A percentile compares a stretch with the other conserved stretches of the same genome.
Conservation (phyloP, 345 rosid species). For the Pugionium dolabratum region DNA sequence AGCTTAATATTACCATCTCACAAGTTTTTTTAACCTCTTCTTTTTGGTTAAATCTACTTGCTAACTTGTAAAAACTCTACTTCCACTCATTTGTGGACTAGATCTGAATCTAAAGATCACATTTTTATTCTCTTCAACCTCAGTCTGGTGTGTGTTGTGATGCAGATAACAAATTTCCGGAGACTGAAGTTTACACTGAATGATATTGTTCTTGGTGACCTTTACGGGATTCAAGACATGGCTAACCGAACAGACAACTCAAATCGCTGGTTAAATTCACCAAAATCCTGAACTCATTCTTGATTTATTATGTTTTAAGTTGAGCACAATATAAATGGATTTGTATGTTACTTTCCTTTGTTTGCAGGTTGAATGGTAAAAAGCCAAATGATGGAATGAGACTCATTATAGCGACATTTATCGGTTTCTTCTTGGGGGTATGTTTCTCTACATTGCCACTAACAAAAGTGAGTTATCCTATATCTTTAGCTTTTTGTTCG, state of each 20-base stretch:
- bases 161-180: conserved; percentile 25
- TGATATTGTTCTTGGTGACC: no score
- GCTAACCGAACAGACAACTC: conserved; percentile 39
- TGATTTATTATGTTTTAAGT: no score
- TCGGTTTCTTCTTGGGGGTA: conserved; percentile 80
- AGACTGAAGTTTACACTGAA: conserved; percentile 22
- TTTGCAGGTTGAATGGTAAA: no score
- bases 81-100: conserved; percentile 14
- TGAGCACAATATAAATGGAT: no score
- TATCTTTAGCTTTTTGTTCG: no score
- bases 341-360: no score
- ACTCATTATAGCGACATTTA: no score
- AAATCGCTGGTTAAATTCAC: no score
- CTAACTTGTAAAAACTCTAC: conserved; percentile 8
- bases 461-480: conserved; percentile 57
- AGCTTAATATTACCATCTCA: conserved; percentile 4
- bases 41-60: conserved; percentile 12
- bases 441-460: conserved; percentile 72
- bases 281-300: no score
- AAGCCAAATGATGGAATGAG: no score
- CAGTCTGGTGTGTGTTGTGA: conserved; percentile 29
- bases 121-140: no score
- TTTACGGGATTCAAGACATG: conserved; percentile 40
- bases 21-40: background rate
- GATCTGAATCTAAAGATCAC: conserved; percentile 32